phyloP scores from a whole-genome alignment of 441 rosid species.

The Biscutella laevigata region DNA sequence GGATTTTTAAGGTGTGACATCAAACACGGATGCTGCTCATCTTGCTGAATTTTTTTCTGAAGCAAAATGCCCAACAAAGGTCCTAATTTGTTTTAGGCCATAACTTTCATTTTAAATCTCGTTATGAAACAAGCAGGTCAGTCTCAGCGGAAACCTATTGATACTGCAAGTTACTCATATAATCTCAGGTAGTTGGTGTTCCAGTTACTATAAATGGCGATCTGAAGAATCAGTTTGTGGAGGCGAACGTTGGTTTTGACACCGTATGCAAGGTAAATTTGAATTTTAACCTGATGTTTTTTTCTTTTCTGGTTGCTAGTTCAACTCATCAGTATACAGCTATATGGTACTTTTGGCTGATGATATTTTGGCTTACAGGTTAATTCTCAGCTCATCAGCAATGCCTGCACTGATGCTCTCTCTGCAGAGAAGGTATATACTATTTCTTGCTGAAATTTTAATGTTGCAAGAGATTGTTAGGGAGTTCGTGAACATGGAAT shows the following conservation, averaged over 20 bases:
- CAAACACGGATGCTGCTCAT: constrained; percentile 98
- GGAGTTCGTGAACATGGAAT: neutral
- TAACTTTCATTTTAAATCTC: neutral
- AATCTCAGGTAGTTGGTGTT: constrained; percentile 80
- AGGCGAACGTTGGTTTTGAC: constrained; percentile 94
- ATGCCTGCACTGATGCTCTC: constrained; percentile 94
- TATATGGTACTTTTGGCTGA: neutral
- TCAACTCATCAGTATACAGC: too few relatives aligned
- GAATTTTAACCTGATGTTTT: neutral
- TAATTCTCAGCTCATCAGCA: constrained; percentile 97
- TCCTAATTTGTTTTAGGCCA: constrained; percentile 18
- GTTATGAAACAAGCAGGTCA: neutral
- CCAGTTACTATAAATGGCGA: constrained; percentile 97
- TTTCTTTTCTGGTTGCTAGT: too few relatives aligned
- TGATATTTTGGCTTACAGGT: constrained; percentile 39
- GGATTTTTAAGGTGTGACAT: constrained; percentile 69
- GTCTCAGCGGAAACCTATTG: neutral
- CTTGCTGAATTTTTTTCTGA: constrained; percentile 94
- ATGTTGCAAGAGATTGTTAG: neutral
- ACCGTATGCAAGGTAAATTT: constrained; percentile 81
- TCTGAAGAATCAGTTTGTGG: constrained; percentile 95
- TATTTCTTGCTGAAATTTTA: neutral
- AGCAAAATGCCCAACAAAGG: constrained; percentile 89
- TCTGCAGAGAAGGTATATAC: constrained; percentile 91
- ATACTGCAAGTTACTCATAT: neutral